phyloP scores from a whole-genome alignment of 352 stramenopile genomes.

The Globisporangium polare region DNA sequence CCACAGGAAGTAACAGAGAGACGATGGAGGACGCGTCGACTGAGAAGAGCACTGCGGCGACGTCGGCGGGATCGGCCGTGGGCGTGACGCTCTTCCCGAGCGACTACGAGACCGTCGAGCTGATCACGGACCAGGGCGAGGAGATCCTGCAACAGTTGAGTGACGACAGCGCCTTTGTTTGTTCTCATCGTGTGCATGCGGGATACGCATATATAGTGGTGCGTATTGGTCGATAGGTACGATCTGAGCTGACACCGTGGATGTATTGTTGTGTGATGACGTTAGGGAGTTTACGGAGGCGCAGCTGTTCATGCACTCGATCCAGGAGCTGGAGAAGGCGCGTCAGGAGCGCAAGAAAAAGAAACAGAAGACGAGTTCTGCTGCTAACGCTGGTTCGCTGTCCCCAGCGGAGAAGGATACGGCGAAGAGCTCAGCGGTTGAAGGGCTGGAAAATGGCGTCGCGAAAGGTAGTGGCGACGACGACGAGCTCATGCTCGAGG shows the following conservation, averaged over 20 bases:
- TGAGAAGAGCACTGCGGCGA: conserved; percentile 33
- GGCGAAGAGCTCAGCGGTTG: conserved; percentile 1
- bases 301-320: conserved; percentile 80
- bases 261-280: not conserved
- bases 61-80: conserved; percentile 39
- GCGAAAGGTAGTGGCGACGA: conserved; percentile 12
- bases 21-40: conserved; percentile 31
- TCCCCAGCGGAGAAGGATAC: conserved; percentile 12
- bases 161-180: conserved; percentile 7
- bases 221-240: not conserved
- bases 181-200: not conserved
- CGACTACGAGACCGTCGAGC: conserved; percentile 75
- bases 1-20: not conserved
- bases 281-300: conserved; percentile 80
- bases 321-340: conserved; percentile 71
- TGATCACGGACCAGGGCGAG: conserved; percentile 73
- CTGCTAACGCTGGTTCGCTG: conserved; percentile 2
- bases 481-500: conserved; percentile 19
- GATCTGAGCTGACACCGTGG: conserved; percentile 1
- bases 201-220: not conserved
- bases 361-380: conserved; percentile 23
- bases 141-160: conserved; percentile 76
- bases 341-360: conserved; percentile 64
- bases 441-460: conserved; percentile 2
- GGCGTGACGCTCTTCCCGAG: conserved; percentile 77